These are phyloP conservation scores for Filosporella fistucella DNA, from an alignment of 495 filamentous ascomycete species.

Conservation along the genomic window DNA sequence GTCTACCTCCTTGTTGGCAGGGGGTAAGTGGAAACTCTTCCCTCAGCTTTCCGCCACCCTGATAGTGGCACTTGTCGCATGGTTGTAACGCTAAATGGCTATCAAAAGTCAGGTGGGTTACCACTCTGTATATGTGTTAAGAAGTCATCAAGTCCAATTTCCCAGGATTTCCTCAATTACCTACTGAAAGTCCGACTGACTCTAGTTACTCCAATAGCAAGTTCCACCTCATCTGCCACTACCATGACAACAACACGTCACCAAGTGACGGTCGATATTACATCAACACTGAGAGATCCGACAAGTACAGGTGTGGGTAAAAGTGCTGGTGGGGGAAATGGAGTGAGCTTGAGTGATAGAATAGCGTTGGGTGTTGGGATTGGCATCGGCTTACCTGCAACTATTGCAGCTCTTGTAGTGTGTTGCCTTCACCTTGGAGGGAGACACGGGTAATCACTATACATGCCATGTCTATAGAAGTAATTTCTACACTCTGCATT, in stretches of 20 bases:
- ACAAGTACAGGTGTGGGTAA: not conserved
- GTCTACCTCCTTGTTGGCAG: not conserved
- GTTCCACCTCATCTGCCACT: not conserved
- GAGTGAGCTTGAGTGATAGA: not conserved
- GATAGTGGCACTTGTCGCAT: not conserved
- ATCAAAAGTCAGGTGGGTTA: too few relatives aligned
- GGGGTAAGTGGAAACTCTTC: not conserved
- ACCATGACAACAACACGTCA: not conserved
- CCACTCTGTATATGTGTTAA: too few relatives aligned
- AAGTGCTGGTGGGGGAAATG: not conserved
- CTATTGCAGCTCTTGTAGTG: not conserved
- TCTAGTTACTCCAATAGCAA: not conserved
- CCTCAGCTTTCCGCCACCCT: not conserved
- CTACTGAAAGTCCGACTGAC: too few relatives aligned
- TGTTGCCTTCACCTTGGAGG: too few relatives aligned
- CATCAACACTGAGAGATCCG: not conserved
- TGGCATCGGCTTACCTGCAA: not conserved
- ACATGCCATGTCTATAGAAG: too few relatives aligned
- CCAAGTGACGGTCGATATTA: not conserved
- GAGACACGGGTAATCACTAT: too few relatives aligned
- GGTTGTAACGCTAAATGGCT: too few relatives aligned
- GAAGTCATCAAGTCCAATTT: too few relatives aligned
- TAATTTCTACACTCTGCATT: too few relatives aligned
- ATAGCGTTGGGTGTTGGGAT: constrained; percentile 3
- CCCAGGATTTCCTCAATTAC: too few relatives aligned